Base-by-base conservation (phyloP, 1,139 yeast species). In the Debaryomycetaceae sp. region DNA sequence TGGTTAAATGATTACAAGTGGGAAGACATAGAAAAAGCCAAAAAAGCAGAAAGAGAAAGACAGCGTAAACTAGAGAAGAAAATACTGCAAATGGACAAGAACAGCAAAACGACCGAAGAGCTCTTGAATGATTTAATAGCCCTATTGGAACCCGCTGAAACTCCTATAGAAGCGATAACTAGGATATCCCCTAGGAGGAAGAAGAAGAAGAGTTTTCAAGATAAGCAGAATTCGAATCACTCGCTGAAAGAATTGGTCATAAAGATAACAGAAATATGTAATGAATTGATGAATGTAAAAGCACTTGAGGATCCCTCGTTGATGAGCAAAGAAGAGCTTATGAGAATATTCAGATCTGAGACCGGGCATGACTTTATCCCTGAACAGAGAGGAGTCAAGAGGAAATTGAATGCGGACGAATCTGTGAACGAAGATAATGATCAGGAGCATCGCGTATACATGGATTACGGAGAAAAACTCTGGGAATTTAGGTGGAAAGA, bases 401-500 rank as follows among this genome's bases (percentile, higher is more conserved):
- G 58, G 45, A 5, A 55, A 47, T 22, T 50, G 41, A 14, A 45
- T 20, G 41, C 49, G 37, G 45, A 49, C 33, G 20, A 23, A 46
- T 24, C 31, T 27, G 31, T 7, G 8, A 42, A 34, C 29, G 42
- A 36, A 11, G 45, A 49, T 34, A 43, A 42, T 40, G 50, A 46
- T 36, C 49, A 43, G 34, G 48, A 47, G 31, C 42, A 45, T 24
- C 43, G 44, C 8, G 44, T 49, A 9, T 45, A 45, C 3, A 55
- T 50, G 17, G 63, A 62, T 11, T 63, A 65, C 40, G 74, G 66
- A 9, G 68, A 60, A 3, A 68, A 66, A 41, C 50, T 65, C 23
- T 85, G 88, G 88, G 82, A 80, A 51, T 84, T 81, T 57, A 68
- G 72, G 51, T 85, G 90, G 89, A 54, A 59, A 5, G 81, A 72